phyloP scores from a whole-genome alignment of 1,139 yeast genomes.

The Saccharomyces hybrid region DNA sequence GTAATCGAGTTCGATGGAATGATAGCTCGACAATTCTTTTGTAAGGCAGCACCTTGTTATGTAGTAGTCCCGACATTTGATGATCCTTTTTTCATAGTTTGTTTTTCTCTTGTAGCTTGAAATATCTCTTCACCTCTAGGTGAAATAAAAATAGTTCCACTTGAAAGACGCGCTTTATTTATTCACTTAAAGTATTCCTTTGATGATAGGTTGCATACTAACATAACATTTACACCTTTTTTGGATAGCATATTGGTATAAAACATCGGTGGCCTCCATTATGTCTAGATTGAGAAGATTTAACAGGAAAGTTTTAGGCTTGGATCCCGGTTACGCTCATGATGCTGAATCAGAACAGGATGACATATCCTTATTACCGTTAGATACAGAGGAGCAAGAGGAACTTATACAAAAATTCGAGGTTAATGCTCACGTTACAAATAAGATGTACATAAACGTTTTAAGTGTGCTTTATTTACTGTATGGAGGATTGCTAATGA shows the following conservation, averaged over 20 bases:
- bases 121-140: not conserved
- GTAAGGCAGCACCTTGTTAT: conserved; percentile 3
- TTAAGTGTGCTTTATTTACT: conserved; percentile 18
- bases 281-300: conserved; percentile 6
- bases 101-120: not conserved
- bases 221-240: too few species aligned
- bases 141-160: not conserved
- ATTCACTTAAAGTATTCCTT: not conserved
- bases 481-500: conserved; percentile 18
- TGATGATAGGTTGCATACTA: not conserved
- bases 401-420: conserved; percentile 25
- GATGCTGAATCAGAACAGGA: conserved; percentile 9
- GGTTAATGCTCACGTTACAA: conserved; percentile 15
- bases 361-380: conserved; percentile 16
- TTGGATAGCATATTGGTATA: too few species aligned
- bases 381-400: conserved; percentile 30
- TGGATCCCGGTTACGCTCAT: not conserved
- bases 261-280: too few species aligned
- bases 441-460: conserved; percentile 16
- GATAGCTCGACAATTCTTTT: conserved; percentile 17
- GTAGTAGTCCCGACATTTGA: conserved; percentile 1
- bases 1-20: conserved; percentile 12
- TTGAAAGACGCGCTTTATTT: not conserved
- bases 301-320: conserved; percentile 15
- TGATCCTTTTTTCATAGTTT: not conserved